Evolutionary conservation across 805 yeast genomes (phyloP).

Genomic region (Tetrapisispora taiwanensis): DNA sequence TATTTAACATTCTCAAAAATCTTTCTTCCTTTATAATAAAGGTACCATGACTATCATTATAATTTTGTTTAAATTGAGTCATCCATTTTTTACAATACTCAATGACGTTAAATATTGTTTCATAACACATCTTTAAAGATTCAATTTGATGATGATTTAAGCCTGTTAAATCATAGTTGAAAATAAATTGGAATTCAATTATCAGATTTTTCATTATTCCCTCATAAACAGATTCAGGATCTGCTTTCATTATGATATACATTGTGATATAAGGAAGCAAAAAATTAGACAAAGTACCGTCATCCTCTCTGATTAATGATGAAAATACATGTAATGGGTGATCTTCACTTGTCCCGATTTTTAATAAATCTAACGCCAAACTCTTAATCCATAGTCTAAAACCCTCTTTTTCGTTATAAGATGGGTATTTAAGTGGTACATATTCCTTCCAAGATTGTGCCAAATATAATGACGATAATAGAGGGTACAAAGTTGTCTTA

Average conservation of each 20-base stretch:
- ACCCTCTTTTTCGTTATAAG: conserved; percentile 44
- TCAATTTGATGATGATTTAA: conserved; percentile 48
- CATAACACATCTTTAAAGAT: conserved; percentile 53
- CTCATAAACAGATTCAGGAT: conserved; percentile 32
- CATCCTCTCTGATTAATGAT: conserved; percentile 56
- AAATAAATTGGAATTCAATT: conserved; percentile 50
- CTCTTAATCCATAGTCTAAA: conserved; percentile 65
- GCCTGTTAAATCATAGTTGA: conserved; percentile 37
- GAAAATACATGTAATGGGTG: conserved; percentile 55
- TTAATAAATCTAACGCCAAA: conserved; percentile 57
- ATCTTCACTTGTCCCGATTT: conserved; percentile 23
- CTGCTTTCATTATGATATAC: conserved; percentile 46
- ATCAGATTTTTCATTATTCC: conserved; percentile 37
- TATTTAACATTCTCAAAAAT: conserved; percentile 15
- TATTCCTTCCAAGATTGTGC: conserved; percentile 44
- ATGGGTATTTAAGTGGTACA: conserved; percentile 48
- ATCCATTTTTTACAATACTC: conserved; percentile 81
- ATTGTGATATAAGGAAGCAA: conserved; percentile 69
- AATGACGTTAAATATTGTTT: conserved; percentile 63
- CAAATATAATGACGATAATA: conserved; percentile 59
- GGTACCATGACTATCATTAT: conserved; percentile 22
- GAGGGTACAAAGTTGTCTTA: conserved; percentile 63
- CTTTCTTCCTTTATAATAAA: conserved; percentile 20
- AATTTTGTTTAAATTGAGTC: conserved; percentile 31
- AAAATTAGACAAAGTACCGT: conserved; percentile 55